Evolutionary conservation across 179 eudicot species (phyloP).

Genomic region (Actinidia chinensis): DNA sequence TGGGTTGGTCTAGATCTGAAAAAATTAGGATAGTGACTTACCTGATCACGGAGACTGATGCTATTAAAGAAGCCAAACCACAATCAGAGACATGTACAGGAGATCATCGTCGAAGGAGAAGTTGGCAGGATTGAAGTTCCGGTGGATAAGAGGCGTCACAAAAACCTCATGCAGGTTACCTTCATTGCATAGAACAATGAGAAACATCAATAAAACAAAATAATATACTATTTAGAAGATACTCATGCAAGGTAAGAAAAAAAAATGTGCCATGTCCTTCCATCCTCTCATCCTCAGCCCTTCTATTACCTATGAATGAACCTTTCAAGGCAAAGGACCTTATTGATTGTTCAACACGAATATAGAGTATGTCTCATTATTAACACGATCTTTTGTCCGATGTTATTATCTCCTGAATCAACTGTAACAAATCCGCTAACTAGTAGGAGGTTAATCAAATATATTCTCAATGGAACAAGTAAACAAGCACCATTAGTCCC

Average conservation of each 20-base stretch:
- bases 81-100: slow-evolving; percentile 88
- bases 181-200: slow-evolving; percentile 27
- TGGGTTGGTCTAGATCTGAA: neutral
- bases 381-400: neutral
- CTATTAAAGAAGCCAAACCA: slow-evolving; percentile 79
- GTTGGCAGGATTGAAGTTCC: slow-evolving; percentile 92
- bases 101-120: slow-evolving; percentile 91
- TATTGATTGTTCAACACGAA: neutral
- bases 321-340: slow-evolving; percentile 1
- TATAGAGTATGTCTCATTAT: neutral
- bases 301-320: neutral
- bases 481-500: neutral
- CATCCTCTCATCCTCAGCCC: neutral
- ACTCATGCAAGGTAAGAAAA: neutral
- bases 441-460: neutral
- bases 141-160: slow-evolving; percentile 84
- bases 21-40: slow-evolving; percentile 23
- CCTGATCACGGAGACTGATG: slow-evolving; percentile 88
- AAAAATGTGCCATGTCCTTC: neutral
- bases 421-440: neutral
- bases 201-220: neutral
- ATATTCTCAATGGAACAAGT: neutral
- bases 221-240: neutral
- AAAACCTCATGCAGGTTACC: slow-evolving; percentile 93
- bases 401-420: neutral